Evolutionary conservation across 805 yeast genomes (phyloP), one percentile per base, ranked within the genome.

Genomic region (Metschnikowia sp.): DNA sequence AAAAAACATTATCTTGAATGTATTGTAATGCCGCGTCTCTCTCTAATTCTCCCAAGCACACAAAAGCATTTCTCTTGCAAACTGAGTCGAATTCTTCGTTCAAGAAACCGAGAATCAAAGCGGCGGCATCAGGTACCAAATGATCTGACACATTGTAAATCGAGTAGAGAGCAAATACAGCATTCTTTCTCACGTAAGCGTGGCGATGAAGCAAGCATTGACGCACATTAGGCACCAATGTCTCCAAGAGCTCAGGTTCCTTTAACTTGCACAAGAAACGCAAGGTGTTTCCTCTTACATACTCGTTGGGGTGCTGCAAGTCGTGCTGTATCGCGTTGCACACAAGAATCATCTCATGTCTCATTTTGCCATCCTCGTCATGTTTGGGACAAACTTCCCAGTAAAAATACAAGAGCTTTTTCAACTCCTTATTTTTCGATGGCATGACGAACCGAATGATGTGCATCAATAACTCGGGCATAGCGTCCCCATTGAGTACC

Each of bases 251-350:
- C 66, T 94, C 99, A 2, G 95, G 86, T 71, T 94, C 98, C 63
- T 83, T 86, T 64, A 94, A 77, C 65, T 94, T 95, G 50, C 92
- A 81, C 62, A 95, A 77, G 68, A 90, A 92, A 61, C 98, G 82
- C 68, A 94, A 76, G 9, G 98, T 92, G 61, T 89, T 89, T 57
- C 99, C 99, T 61, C 98, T 82, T 55, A 94, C 86, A 65, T 85
- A 94, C 70, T 94, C 99, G 74, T 94, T 94, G 43, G 99, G 97
- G 70, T 95, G 99, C 70, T 91, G 97, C 59, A 94, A 79, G 66
- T 94, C 99, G 68, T 90, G 91, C 69, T 94, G 96, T 61, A 94
- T 89, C 45, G 98, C 97, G 67, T 95, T 95, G 74, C 98, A 94
- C 42, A 92, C 98, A 54, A 94, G 81, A 69, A 95, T 92, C 98